Percentiles rank a stretch among this genome's conserved stretches.
Evolutionary conservation across 345 rosid species (phyloP).

Genomic region (Ceriops zippeliana): DNA sequence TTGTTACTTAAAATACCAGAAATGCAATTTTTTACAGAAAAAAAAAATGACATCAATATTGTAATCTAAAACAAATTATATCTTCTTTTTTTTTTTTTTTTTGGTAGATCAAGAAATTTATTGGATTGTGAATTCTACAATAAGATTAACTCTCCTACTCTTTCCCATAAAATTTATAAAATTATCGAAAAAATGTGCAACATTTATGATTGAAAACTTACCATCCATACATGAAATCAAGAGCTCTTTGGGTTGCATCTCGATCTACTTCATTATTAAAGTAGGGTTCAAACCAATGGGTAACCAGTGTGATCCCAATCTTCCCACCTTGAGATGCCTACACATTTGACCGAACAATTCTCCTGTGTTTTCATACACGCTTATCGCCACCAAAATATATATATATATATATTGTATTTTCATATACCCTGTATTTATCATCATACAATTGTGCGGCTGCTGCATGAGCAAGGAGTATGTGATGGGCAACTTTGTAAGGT

Average conservation of each 20-base stretch:
- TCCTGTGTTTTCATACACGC: background rate
- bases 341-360: background rate
- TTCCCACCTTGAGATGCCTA: conserved; percentile 42
- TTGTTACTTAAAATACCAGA: no score
- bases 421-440: conserved; percentile 25
- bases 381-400: background rate
- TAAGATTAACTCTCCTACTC: no score
- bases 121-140: no score
- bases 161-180: no score
- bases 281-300: conserved; percentile 41
- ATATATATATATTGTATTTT: no score
- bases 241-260: conserved; percentile 32
- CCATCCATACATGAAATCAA: conserved; percentile 45
- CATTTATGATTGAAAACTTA: conserved; percentile 6
- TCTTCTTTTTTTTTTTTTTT: no score
- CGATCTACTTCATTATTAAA: conserved; percentile 21
- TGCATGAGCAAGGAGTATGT: conserved; percentile 32
- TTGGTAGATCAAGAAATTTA: no score
- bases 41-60: no score
- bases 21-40: no score
- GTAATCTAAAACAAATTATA: no score
- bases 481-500: conserved; percentile 29
- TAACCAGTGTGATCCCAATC: conserved; percentile 44
- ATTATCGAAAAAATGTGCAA: no score
- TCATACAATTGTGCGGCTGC: conserved; percentile 25